Evolutionary conservation across 345 rosid genomes (phyloP).

Genomic region (Populus pruinosa): DNA sequence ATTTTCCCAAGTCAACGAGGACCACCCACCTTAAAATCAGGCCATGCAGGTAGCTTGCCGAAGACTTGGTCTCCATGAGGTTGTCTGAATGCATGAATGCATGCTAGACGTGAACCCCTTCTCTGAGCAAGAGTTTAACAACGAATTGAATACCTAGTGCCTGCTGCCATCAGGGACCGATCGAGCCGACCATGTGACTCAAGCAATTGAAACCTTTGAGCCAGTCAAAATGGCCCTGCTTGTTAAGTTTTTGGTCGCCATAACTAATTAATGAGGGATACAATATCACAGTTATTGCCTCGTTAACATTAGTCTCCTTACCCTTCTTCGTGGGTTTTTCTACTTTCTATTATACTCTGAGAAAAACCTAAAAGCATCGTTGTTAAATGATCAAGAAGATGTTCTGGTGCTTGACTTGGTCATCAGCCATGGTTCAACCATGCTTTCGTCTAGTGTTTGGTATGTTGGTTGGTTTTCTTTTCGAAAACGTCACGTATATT

Average conservation of each 20-base stretch:
- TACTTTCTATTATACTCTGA: background rate
- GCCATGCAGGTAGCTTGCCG: background rate
- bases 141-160: background rate
- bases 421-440: background rate
- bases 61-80: background rate
- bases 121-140: background rate
- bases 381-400: background rate
- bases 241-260: background rate
- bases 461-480: too few relatives aligned
- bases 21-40: background rate
- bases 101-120: background rate
- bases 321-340: background rate
- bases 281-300: too few relatives aligned
- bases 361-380: too few relatives aligned
- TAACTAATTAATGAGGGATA: background rate
- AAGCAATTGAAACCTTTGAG: background rate
- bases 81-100: background rate
- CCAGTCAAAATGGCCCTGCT: background rate
- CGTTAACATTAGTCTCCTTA: background rate
- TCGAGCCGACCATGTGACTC: background rate
- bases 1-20: background rate
- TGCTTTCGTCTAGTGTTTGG: background rate
- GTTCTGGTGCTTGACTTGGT: background rate
- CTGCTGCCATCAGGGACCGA: background rate
- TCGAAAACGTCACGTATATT: too few relatives aligned